Evolutionary conservation across 805 yeast genomes (phyloP), one percentile per base, ranked within the genome.

Genomic region (Sugiyamaella marilandica): DNA sequence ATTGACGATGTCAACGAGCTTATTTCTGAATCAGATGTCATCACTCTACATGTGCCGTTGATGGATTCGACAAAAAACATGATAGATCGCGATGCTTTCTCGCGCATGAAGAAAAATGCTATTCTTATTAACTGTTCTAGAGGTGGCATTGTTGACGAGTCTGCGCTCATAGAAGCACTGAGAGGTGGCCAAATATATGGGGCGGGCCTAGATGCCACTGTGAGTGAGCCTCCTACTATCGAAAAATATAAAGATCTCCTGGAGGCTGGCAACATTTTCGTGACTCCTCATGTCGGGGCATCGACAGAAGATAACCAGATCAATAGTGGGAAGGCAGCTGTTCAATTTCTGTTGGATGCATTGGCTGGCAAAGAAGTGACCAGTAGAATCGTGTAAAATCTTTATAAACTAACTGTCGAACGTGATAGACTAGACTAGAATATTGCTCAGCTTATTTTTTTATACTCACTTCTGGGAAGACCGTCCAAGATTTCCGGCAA

Each of bases 81-180:
- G 16, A 49, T 49, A 18, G 39, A 43, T 37, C 33, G 31, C 13
- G 47, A 26, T n/a, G 18, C 37, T 4, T 49, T 49, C 31, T n/a
- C 36, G 10, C 26, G 19, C 16, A 49, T 49, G 51, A 49, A 49
- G 51, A 14, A 26, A 24, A 49, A 49, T 41, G 51, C 51, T 10
- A 49, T 49, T 47, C 39, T 47, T 11, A 50, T 54, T 49, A 54
- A 54, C 50, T 45, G 52, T n/a, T 54, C 57, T 3, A 45, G 57
- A 18, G 57, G 57, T 10, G 57, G 52, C 7, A 33, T 54, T 24
- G 48, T 54, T 14, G 57, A 54, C 35, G 49, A 50, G 24, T 18
- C 19, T 13, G 57, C 57, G 8, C 36, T 51, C 35, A 43, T 48
- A 32, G n/a, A 36, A 11, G 55, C 55, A 10, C 45, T 54, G 29